Conservation (phyloP, 225 moss, liverwort and hornwort genomes). For the Antitrichia curtipendula region DNA sequence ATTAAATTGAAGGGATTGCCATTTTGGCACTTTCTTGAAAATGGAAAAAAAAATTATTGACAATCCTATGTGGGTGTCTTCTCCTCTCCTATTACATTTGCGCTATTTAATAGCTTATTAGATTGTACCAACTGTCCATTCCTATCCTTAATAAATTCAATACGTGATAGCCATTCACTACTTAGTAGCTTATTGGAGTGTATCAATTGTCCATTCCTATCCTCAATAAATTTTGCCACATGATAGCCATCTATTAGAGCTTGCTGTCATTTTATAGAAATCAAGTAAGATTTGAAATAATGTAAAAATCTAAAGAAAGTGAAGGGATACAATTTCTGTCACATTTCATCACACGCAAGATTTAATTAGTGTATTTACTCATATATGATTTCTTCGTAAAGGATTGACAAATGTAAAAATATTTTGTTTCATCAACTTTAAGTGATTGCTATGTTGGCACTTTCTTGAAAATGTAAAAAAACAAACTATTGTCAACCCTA, state of each 20-base stretch:
- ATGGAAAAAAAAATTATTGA: background rate
- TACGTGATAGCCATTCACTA: too few species aligned
- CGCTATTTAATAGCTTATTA: too few species aligned
- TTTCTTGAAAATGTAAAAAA: background rate
- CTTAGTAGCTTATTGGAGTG: too few species aligned
- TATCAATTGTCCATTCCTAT: background rate
- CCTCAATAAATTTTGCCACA: too few species aligned
- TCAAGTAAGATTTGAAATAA: background rate
- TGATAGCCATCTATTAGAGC: too few species aligned
- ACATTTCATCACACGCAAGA: background rate
- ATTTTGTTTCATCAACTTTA: background rate
- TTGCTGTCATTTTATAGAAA: background rate
- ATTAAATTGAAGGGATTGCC: background rate
- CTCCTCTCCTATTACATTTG: background rate
- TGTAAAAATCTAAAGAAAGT: background rate
- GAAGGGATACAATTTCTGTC: background rate
- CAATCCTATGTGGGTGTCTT: fast-evolving
- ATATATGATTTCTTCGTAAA: background rate
- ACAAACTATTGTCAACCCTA: too few species aligned
- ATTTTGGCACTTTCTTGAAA: too few species aligned
- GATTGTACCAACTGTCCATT: too few species aligned
- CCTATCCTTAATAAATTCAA: too few species aligned
- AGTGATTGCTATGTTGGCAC: background rate
- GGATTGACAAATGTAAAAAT: background rate
- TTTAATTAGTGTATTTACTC: background rate